A percentile compares a stretch with the other conserved stretches of the same genome.
Conservation (phyloP, 176 grass and related monocot species). For the Oryza longistaminata region DNA sequence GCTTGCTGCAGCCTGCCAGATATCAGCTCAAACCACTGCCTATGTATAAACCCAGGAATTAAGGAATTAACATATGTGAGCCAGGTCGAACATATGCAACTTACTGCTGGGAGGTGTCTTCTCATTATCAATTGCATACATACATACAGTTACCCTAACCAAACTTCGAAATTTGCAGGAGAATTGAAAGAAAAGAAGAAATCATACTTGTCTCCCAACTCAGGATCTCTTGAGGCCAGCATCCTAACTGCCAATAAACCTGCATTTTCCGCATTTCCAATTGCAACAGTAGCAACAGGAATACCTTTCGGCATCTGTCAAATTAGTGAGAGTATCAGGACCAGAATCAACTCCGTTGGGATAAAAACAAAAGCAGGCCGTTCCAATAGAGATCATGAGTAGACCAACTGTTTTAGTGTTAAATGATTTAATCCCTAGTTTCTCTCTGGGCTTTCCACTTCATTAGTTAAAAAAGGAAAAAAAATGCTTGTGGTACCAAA, state of each 20-base stretch:
- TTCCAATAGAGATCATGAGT: neutral
- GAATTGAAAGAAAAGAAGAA: constrained; percentile 17
- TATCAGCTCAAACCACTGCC: neutral
- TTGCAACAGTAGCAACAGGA: constrained; percentile 75
- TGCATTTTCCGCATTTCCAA: constrained; percentile 88
- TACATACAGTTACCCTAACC: neutral
- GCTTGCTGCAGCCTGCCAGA: neutral
- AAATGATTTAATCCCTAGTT: constrained; percentile 1
- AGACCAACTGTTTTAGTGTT: neutral
- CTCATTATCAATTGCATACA: neutral
- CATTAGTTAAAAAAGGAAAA: neutral
- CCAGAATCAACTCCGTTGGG: neutral
- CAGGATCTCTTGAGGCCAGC: constrained; percentile 54
- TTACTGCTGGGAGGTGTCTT: neutral
- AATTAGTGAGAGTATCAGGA: constrained; percentile 25
- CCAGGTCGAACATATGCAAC: neutral
- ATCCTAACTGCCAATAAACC: constrained; percentile 75
- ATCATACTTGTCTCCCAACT: constrained; percentile 62
- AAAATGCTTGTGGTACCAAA: too few relatives aligned
- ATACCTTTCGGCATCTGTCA: constrained; percentile 91
- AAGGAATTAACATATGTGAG: constrained; percentile 12
- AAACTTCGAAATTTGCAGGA: constrained; percentile 11
- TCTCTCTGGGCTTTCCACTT: neutral
- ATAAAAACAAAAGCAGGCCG: neutral
- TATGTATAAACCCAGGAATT: neutral